Evolutionary conservation across 257 asterid genomes (phyloP).

Genomic region (Salvia rosmarinus): DNA sequence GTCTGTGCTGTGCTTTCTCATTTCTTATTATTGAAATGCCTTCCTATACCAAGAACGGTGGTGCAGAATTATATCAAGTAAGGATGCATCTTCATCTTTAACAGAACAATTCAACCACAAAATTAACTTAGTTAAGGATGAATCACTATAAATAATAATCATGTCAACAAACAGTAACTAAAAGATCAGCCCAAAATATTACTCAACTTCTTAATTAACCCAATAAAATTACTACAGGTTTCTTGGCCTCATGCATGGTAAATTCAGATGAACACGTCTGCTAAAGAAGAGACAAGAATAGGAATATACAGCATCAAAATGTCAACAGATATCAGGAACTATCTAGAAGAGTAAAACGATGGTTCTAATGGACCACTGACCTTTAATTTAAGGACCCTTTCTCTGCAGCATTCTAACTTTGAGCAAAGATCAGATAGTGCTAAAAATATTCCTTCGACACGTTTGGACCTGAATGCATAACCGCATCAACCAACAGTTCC

Average conservation of each 20-base stretch:
- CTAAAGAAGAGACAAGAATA: conserved; percentile 28
- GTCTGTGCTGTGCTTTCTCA: background rate
- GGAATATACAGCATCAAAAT: conserved; percentile 6
- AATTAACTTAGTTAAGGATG: background rate
- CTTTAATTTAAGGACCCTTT: conserved; percentile 65
- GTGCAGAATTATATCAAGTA: background rate
- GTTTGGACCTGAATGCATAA: conserved; percentile 49
- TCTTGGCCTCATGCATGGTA: conserved; percentile 4
- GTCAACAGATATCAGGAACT: conserved; percentile 14
- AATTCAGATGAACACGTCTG: conserved; percentile 16
- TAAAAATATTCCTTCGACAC: conserved; percentile 71
- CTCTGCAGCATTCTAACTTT: conserved; percentile 83
- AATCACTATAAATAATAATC: background rate
- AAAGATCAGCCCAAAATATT: conserved; percentile 6
- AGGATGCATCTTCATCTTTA: background rate
- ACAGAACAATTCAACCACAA: background rate
- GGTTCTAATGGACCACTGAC: conserved; percentile 46
- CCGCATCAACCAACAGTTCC: background rate
- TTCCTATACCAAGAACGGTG: background rate
- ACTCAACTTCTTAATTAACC: background rate
- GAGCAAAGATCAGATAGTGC: conserved; percentile 85
- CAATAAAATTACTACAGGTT: background rate
- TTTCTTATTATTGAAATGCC: background rate
- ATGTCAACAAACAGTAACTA: conserved; percentile 3
- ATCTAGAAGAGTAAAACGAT: conserved; percentile 30